Conservation (phyloP, 2,329 filamentous ascomycete genomes). For the Macrophomina tecta region DNA sequence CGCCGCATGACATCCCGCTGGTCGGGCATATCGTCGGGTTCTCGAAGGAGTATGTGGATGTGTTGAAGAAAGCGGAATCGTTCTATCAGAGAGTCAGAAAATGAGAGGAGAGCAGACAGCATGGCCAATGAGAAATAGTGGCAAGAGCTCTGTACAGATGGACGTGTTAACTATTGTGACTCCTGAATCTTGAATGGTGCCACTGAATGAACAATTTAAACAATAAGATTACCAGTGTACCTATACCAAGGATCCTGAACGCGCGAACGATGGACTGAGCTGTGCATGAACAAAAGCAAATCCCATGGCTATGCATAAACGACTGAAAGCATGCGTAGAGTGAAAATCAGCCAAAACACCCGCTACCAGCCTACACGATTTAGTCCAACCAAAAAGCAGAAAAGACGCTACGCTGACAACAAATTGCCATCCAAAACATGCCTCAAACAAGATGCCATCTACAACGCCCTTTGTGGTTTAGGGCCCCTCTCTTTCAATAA, state of each 20-base stretch:
- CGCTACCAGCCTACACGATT: not conserved
- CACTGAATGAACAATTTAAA: not conserved
- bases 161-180: too few relatives aligned
- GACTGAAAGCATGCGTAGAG: not conserved
- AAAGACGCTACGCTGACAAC: not conserved
- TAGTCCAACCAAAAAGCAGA: not conserved
- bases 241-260: not conserved
- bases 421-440: slow-evolving; percentile 6
- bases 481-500: not conserved
- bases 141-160: too few relatives aligned
- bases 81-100: slow-evolving; percentile 30
- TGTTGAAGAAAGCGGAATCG: slow-evolving; percentile 46
- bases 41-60: slow-evolving; percentile 43
- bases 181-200: too few relatives aligned
- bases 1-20: slow-evolving; percentile 56
- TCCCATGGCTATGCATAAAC: slow-evolving; percentile 13
- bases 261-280: not conserved
- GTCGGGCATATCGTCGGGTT: slow-evolving; percentile 52
- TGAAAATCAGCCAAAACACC: not conserved
- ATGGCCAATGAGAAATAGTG: too few relatives aligned
- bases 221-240: slow-evolving; percentile 14
- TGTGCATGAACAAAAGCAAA: not conserved
- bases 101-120: not conserved
- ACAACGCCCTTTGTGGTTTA: not conserved
- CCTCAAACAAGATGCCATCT: not conserved